Evolutionary conservation across 257 asterid genomes (phyloP), one percentile per base, ranked within the genome.

Genomic region (Gentiana dahurica): DNA sequence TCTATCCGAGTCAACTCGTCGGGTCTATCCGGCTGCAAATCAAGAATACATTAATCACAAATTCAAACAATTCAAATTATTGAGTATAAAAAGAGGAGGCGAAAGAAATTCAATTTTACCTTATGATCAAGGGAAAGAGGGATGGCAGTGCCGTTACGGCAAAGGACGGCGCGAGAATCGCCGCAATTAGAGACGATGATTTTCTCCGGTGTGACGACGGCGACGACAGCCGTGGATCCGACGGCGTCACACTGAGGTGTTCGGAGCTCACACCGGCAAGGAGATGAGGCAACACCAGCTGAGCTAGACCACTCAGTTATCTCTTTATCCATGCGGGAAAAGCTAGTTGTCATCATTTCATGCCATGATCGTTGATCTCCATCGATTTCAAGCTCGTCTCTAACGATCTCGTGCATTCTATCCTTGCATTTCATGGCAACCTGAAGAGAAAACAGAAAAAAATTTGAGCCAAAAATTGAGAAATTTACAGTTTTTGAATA

Each of bases 191-290:
- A 95, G 45, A 89, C 97, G 32, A 89, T 79, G 57, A 89, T 80
- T 59, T 81, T 93, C 4, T 81, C 74, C 3, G 90, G 57, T 55
- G 82, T 73, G 67, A 89, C 80, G 58, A 89, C 55, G 7, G 84
- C 90, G 48, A 84, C 96, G 64, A 85, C 88, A 57, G 96, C 97
- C 0, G 97, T 89, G 49, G 97, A 86, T 65, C 97, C 97, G 65
- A 84, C 95, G 5, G 97, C 81, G 52, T 82, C 95, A 1, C 95
- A 78, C 62, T 38, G 38, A 43, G 44, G 54, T 64, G 12, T 60
- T 73, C 13, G 68, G 63, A 43, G 34, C 57, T 51, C 68, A 33
- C 48, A 65, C 62, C 36, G 95, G 96, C 79, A 71, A 84, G 76
- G 64, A 71, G 49, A 63, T 59, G 12, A 64, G 8, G 61, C 76